Evolutionary conservation across 192 early-diverging fungal species (phyloP), one percentile per base, ranked within the genome.

Genomic region (Chytriomyces confervae): DNA sequence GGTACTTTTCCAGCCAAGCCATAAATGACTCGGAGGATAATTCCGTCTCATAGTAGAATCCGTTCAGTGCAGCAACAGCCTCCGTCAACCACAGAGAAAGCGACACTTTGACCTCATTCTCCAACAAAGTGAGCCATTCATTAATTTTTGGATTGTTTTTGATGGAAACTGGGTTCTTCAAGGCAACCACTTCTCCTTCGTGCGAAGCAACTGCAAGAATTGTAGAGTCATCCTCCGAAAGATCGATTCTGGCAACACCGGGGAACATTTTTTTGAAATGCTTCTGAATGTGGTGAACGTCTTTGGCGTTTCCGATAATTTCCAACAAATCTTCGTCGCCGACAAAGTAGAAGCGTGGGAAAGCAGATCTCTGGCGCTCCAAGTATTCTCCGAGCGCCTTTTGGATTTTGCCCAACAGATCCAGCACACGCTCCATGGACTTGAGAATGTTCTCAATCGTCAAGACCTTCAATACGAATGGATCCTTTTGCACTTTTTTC

Each of bases 251-350:
- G 9, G 92, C 86, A 63, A 98, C 91, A 51, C 97, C 98, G 10
- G 97, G 95, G 92, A 99, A 99, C 97, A 99, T 98, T 87, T 99
- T 99, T 81, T 96, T 96, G 84, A 99, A 92, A 81, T 99, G 98
- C 79, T 98, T 98, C 80, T 99, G 96, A 75, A 98, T 96, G 50
- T 96, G 92, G 23, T 90, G 80, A 61, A 99, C 91, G 77, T 99
- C 97, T 81, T 98, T 96, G 79, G 93, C 91, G 82, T 98, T 99
- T 79, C 98, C 97, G 74, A 99, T 95, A 72, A 99, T 97, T 86
- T 99, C 97, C n/a, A 99, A 91, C 85, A 99, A 79, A 86, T 99
- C 98, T 84, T 99, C 98, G 80, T 99, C 98, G 82, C 97, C 98
- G 46, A 99, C 96, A 92, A 99, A 99, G 89, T 99, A 99, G 89